These are phyloP conservation scores for Dictyostelium intermedium DNA, from an alignment of 78 protist genomes.

Conservation along the genomic window DNA sequence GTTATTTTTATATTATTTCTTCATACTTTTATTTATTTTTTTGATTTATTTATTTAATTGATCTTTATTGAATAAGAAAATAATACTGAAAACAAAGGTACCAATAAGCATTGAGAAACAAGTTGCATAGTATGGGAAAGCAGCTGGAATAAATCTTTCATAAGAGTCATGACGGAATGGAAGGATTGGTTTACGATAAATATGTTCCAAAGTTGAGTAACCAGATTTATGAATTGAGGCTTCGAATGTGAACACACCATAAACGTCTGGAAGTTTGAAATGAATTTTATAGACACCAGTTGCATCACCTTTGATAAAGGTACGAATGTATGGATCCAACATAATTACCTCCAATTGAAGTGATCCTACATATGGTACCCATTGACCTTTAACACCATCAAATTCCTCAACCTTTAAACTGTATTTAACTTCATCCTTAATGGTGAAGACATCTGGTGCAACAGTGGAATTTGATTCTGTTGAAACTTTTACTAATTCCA, in stretches of 20 bases:
- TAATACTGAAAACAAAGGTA: slow-evolving; percentile 71
- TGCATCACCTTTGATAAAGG: slow-evolving; percentile 46
- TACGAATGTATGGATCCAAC: slow-evolving; percentile 91
- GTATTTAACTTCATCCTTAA: slow-evolving; percentile 50
- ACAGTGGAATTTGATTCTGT: slow-evolving; percentile 5
- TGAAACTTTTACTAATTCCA: slow-evolving; percentile 13
- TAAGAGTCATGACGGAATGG: slow-evolving; percentile 92
- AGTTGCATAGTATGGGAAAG: slow-evolving; percentile 93
- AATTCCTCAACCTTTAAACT: slow-evolving; percentile 80
- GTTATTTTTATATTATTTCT: background rate
- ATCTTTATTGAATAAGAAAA: slow-evolving; percentile 80
- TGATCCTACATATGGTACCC: slow-evolving; percentile 87
- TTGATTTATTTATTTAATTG: background rate
- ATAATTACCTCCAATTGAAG: slow-evolving; percentile 78
- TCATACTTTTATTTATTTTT: background rate
- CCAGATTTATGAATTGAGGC: slow-evolving; percentile 78
- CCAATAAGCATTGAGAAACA: slow-evolving; percentile 89
- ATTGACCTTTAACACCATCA: slow-evolving; percentile 49
- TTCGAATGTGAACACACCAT: slow-evolving; percentile 90
- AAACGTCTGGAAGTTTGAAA: slow-evolving; percentile 89
- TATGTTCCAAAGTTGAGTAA: slow-evolving; percentile 24
- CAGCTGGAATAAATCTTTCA: slow-evolving; percentile 91
- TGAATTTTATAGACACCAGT: slow-evolving; percentile 37
- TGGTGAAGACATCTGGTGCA: slow-evolving; percentile 17
- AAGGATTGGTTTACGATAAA: slow-evolving; percentile 82